Percentiles rank a stretch among this genome's conserved stretches.
These are phyloP conservation scores for Mycena capillaripes DNA, from an alignment of 768 basidiomycete species.

Conservation along the genomic window DNA sequence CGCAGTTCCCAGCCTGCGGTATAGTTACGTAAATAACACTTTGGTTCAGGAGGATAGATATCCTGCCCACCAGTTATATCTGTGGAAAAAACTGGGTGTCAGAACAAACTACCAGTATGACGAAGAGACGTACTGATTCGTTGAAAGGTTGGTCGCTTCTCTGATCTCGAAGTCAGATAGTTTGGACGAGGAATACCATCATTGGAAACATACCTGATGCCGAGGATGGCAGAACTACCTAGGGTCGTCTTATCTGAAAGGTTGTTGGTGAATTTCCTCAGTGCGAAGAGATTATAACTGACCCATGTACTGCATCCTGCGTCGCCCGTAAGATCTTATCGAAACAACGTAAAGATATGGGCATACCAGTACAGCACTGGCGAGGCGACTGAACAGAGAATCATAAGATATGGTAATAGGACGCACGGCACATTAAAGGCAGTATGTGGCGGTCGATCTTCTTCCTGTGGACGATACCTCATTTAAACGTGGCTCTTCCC, in stretches of 20 bases:
- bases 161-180: not conserved
- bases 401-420: not conserved
- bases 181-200: not conserved
- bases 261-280: constrained; percentile 72
- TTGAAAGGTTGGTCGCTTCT: constrained; percentile 65
- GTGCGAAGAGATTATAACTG: not conserved
- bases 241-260: constrained; percentile 74
- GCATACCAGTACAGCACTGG: constrained; percentile 6
- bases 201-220: constrained; percentile 64
- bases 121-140: constrained; percentile 68
- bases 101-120: no score
- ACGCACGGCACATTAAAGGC: not conserved
- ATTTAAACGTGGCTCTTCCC: not conserved
- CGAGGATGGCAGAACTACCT: constrained; percentile 76
- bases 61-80: constrained; percentile 19
- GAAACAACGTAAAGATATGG: no score
- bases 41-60: not conserved
- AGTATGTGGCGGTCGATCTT: not conserved
- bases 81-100: not conserved
- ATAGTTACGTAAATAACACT: no score
- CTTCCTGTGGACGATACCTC: not conserved
- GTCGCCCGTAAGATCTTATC: not conserved
- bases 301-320: constrained; percentile 77
- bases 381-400: not conserved
- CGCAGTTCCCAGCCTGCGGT: constrained; percentile 76